Base-by-base conservation (phyloP, 345 rosid genomes). In the Ceriops decandra region DNA sequence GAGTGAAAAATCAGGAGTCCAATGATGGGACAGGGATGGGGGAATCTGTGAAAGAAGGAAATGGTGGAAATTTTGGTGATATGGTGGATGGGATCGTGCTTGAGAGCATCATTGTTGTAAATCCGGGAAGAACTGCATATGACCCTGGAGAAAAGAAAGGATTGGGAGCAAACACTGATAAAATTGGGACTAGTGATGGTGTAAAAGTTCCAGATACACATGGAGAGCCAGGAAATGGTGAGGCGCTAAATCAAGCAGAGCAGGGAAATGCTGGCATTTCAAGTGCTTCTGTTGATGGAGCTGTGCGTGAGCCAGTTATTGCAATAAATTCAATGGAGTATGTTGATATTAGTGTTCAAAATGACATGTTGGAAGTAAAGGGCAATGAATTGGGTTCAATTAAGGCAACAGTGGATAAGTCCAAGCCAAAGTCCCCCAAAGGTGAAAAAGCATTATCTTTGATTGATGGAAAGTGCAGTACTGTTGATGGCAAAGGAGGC, bases 391-490 rank as follows among this genome's bases (percentile, higher is more conserved):
- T 61, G 36, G 77, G 64, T n/a, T 59, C 77, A 3, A 73, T 68
- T 66, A 81, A 75, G 72, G 42, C 63, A 63, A 4, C 28, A 38
- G 62, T 15, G 28, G 78, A 72, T 27, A 46, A 73, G 46, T 70
- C 74, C 5, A 82, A 77, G 63, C 60, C 60, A 59, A 81, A 81
- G 62, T 72, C 66, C n/a, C 60, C 68, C 60, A 73, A 75, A 68
- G 68, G 24, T 33, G 83, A 67, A 66, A 83, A 85, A 66, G 79
- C 80, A 52, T 74, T 85, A 0, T 74, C 73, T 31, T 75, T 81
- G 74, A 60, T 85, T n/a, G 88, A 87, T 78, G 28, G 83, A 62
- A 82, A 73, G 73, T 58, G 78, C 58, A 66, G 67, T 22, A 73
- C 64, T 30, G 79, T 63, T 42, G 81, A 9, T 16, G 74, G 60